These are phyloP conservation scores for Pseudogymnoascus destructans DNA, from an alignment of 2,329 filamentous ascomycete genomes.

Conservation along the genomic window DNA sequence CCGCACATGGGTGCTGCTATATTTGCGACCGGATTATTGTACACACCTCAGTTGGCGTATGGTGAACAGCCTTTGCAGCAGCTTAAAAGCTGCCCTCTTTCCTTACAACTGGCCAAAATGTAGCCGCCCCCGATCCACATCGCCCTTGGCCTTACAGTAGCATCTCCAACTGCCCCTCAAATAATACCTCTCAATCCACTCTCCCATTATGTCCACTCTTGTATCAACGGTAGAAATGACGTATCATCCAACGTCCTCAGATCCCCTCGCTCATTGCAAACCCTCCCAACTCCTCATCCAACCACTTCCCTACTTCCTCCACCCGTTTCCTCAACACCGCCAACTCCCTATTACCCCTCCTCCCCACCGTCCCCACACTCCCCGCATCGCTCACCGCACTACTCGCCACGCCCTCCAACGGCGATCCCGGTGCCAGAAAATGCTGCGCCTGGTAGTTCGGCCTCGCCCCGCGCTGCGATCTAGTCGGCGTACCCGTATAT, in stretches of 20 bases:
- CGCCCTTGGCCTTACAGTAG: neutral
- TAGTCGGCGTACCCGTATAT: neutral
- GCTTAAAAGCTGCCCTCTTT: neutral
- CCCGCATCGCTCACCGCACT: constrained; percentile 25
- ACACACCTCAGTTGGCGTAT: neutral
- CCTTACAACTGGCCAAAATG: neutral
- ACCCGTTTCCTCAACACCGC: constrained; percentile 42
- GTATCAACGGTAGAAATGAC: neutral
- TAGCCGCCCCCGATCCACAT: neutral
- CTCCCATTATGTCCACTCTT: neutral
- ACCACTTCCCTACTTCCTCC: constrained; percentile 44
- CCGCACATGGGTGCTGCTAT: neutral
- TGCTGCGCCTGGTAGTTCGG: constrained; percentile 4
- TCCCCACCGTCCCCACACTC: constrained; percentile 26
- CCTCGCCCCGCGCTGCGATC: neutral
- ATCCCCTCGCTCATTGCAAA: constrained; percentile 20
- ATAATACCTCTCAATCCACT: neutral
- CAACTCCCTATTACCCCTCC: constrained; percentile 31
- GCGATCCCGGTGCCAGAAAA: constrained; percentile 17
- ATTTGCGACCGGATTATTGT: neutral
- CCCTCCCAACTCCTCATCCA: constrained; percentile 45
- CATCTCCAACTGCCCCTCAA: neutral
- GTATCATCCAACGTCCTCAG: neutral
- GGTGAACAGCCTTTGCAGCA: neutral
- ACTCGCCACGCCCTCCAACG: constrained; percentile 17